Percentiles rank a stretch among this genome's conserved stretches.
Conservation (phyloP, 2,329 filamentous ascomycete genomes). For the Sporothrix pseudoabietina region DNA sequence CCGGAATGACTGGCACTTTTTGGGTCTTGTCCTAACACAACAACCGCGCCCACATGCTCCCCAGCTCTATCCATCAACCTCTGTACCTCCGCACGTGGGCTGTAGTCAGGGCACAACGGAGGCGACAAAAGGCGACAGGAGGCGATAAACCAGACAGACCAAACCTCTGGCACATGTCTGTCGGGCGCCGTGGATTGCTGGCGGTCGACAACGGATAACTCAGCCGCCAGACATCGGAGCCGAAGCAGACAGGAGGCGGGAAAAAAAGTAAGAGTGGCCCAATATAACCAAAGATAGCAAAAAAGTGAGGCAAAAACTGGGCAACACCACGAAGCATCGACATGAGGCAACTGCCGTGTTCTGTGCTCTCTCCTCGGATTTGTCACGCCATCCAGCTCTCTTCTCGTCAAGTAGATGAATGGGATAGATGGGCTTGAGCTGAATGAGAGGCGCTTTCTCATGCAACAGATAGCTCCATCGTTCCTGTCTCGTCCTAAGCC, state of each 20-base stretch:
- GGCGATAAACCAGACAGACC: not conserved
- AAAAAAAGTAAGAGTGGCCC: not conserved
- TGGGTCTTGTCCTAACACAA: not conserved
- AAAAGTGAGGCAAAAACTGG: not conserved
- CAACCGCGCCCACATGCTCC: slow-evolving; percentile 7
- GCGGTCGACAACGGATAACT: too few relatives aligned
- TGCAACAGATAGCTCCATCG: not conserved
- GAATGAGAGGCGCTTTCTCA: not conserved
- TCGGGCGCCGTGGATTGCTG: not conserved
- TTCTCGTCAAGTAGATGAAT: not conserved
- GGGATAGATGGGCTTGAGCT: not conserved
- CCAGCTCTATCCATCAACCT: not conserved
- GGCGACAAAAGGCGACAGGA: not conserved
- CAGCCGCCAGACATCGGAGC: not conserved
- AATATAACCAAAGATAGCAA: not conserved
- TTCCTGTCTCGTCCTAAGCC: not conserved
- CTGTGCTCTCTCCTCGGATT: not conserved
- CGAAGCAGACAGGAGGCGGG: not conserved
- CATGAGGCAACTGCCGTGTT: not conserved
- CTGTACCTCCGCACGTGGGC: not conserved
- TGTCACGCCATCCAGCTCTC: not conserved
- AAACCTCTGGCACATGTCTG: slow-evolving; percentile 7
- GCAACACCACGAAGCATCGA: not conserved
- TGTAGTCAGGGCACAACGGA: not conserved
- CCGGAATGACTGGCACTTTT: not conserved